Base-by-base conservation (phyloP, 345 rosid genomes). In the Hypericum perforatum region DNA sequence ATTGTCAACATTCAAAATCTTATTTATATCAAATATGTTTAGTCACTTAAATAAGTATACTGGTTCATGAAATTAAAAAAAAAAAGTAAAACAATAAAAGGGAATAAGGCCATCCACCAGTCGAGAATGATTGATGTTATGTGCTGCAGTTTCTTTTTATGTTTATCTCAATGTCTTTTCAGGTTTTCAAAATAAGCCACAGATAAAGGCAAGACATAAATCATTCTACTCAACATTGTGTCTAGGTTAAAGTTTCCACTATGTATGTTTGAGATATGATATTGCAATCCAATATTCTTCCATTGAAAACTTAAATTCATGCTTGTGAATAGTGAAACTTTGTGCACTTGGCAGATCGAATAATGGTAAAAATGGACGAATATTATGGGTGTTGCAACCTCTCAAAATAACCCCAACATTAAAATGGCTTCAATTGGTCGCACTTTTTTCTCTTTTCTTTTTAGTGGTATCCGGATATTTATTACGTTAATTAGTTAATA, bases 371-470 rank as follows among this genome's bases (percentile, higher is more conserved):
- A 22, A 65, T 62, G 62, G 65, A 45, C 48, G 63, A 56, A 59
- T 63, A 57, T 47, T 43, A 43, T 45, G 62, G 54, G 63, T 43
- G 62, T 56, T 66, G 57, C 60, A 56, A 56, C 61, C 67, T 67
- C 32, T 32, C 39, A 11, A 47, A 38, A 14, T 13, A 11, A 59
- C 61, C 54, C 32, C 32, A 22, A 22, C 32, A 22, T 22, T 22
- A 22, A 1, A 22, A 22, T 54, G 42, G 15, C 64, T 63, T 57
- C 48, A 41, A 56, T 29, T 40, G 40, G 16, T 39, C 45, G 22
- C 16, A 14, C 39, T 55, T 32, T 45, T 60, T 44, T 41, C 42
- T 29, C 32, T 37, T 9, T 16, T 13, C 10, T 15, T 65, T 32
- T 48, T 37, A 38, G 54, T 53, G 65, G 61, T 22, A 22, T 22